Evolutionary conservation across 371 early-diverging fungal species (phyloP), one percentile per base, ranked within the genome.

Genomic region (Umbelopsis sp.): DNA sequence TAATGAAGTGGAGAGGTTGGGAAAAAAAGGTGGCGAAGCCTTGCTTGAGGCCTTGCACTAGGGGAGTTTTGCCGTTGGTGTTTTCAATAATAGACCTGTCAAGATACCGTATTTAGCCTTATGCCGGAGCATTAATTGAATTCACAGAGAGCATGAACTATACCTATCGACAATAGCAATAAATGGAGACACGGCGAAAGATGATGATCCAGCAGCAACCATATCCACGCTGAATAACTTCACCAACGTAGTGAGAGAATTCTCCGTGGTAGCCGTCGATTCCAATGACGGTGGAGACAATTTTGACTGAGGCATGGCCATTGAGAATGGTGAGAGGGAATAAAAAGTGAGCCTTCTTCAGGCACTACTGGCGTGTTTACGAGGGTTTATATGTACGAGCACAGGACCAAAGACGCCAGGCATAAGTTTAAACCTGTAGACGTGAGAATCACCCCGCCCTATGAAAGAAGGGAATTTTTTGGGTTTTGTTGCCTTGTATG

Each of bases 81-180:
- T 87, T 88, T 69, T 84, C 82, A 45, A 90, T 87, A 46, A 89
- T 89, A 16, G 91, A 77, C 71, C 86, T 85, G 65, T 29, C 38
- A 41, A 25, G 24, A 63, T 46, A 48, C 29, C 38, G 37, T 32
- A 18, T 44, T 37, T 24, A 37, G 44, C 1, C 22, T 16, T 44
- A 25, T 37, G 45, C 45, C 35, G 45, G 37, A n/a, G 37, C 24
- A 29, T 63, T 44, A 63, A 68, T 68, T 63, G 46, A 32, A 11
- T 38, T 48, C 9, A 22, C 14, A 62, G n/a, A 62, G 7, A 44
- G 18, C 10, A 41, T 41, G 10, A 41, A 35, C 24, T 22, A 67
- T 78, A 86, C 81, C 87, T 81, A 74, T 90, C 90, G 48, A 90
- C 84, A 62, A 90, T 80, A 62, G 90, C 75, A 63, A 90, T 88